These are phyloP conservation scores for Lodderomyces theae DNA, from an alignment of 1,139 yeast species.

Conservation along the genomic window DNA sequence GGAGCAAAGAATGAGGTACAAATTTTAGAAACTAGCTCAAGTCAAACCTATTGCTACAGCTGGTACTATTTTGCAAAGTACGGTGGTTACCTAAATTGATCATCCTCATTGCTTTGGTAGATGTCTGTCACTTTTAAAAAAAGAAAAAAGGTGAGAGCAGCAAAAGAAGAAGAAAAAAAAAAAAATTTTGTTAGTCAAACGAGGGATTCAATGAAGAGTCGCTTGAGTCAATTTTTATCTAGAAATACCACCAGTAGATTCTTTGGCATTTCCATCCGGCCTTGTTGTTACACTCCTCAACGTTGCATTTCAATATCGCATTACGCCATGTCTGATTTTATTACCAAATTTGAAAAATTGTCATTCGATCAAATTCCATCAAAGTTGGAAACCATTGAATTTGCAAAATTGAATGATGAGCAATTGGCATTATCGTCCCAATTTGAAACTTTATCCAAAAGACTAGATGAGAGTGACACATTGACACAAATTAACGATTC, in stretches of 20 bases:
- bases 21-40: no score
- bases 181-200: neutral
- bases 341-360: conserved; percentile 38
- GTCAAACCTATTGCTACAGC: no score
- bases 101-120: no score
- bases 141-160: neutral
- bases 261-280: neutral
- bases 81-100: no score
- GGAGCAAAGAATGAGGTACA: no score
- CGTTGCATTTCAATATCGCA: neutral
- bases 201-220: conserved; percentile 1
- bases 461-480: conserved; percentile 55
- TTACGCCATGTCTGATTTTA: conserved; percentile 40
- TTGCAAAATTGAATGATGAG: conserved; percentile 42
- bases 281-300: neutral
- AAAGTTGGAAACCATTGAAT: conserved; percentile 27
- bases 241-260: neutral
- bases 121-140: no score
- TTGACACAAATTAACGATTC: conserved; percentile 63
- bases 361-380: conserved; percentile 22
- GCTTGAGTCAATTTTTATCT: neutral
- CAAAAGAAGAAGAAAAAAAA: neutral
- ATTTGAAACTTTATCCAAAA: conserved; percentile 68
- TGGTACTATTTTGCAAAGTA: no score
- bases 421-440: conserved; percentile 76